phyloP scores from a whole-genome alignment of 148 eudicot species.

The Gaultheria prostrata region DNA sequence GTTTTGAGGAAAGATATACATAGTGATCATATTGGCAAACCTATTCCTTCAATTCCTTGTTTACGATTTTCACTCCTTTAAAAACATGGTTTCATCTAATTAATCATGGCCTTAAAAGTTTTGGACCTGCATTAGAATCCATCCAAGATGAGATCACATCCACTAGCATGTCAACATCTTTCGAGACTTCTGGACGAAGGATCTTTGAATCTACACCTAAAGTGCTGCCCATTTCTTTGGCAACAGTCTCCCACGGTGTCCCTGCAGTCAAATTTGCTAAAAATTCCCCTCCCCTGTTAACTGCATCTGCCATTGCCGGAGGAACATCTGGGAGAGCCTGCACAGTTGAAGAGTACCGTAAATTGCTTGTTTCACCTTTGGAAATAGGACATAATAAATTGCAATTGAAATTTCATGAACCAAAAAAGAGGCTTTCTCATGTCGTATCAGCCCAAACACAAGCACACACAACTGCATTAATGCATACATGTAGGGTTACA shows the following conservation, averaged over 20 bases:
- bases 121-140: conserved; percentile 47
- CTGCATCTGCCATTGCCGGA: conserved; percentile 91
- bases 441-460: neutral
- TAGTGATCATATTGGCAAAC: neutral
- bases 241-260: conserved; percentile 90
- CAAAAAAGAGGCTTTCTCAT: neutral
- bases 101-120: conserved; percentile 48
- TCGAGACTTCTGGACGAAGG: conserved; percentile 52
- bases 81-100: neutral
- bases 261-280: conserved; percentile 72
- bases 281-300: conserved; percentile 80
- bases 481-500: neutral
- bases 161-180: conserved; percentile 74
- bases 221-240: conserved; percentile 66
- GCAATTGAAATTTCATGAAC: neutral
- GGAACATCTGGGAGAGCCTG: conserved; percentile 96
- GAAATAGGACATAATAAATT: neutral
- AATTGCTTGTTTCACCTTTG: neutral
- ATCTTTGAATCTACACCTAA: conserved; percentile 62
- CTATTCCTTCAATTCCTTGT: neutral
- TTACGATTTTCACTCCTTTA: neutral
- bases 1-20: neutral
- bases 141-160: conserved; percentile 77
- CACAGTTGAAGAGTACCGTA: conserved; percentile 4
- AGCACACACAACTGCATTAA: neutral